Percentiles rank a stretch among this genome's conserved stretches.
These are phyloP conservation scores for Colletotrichum endophyticum DNA, from an alignment of 2,329 filamentous ascomycete species.

Conservation along the genomic window DNA sequence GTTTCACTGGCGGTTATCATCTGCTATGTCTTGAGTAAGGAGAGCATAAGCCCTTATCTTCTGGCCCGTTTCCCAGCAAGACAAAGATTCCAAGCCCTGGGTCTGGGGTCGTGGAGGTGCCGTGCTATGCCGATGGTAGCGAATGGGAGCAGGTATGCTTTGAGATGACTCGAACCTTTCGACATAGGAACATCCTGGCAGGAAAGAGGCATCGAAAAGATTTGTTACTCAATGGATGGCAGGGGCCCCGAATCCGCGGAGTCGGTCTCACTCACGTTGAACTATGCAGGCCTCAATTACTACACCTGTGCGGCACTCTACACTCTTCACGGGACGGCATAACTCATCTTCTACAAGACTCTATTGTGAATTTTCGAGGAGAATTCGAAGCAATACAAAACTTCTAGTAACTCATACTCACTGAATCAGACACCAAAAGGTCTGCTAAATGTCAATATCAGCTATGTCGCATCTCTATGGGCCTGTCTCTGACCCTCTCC, in stretches of 20 bases:
- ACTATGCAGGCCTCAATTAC: background rate
- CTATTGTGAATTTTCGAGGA: background rate
- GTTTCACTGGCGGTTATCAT: background rate
- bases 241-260: background rate
- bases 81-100: background rate
- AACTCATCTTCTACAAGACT: background rate
- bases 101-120: background rate
- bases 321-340: background rate
- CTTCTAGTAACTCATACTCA: background rate
- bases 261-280: background rate
- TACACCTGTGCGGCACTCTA: background rate
- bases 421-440: background rate
- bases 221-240: too few relatives aligned
- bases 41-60: background rate
- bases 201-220: too few relatives aligned
- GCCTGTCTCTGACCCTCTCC: background rate
- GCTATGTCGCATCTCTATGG: background rate
- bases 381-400: background rate
- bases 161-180: background rate
- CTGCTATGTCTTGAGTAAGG: background rate
- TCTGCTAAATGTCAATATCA: accelerated
- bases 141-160: background rate
- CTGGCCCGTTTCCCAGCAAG: background rate
- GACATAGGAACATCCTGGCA: background rate
- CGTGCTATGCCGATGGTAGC: background rate